Evolutionary conservation across 495 filamentous ascomycete species (phyloP).

Genomic region (Cudoniella acicularis): DNA sequence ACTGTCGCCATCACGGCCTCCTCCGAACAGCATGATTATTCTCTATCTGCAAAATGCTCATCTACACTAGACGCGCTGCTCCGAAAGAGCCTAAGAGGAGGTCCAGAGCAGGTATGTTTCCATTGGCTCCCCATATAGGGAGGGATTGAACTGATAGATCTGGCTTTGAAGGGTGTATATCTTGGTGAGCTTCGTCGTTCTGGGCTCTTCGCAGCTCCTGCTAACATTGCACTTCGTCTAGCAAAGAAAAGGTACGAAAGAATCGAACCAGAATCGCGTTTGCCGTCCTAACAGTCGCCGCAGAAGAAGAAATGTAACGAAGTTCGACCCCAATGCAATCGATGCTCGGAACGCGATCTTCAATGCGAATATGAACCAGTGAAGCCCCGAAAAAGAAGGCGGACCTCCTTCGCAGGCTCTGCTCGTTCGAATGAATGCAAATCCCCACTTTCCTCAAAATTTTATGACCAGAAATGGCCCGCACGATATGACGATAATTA

Average conservation of each 20-base stretch:
- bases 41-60: constrained; percentile 41
- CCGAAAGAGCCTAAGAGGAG: constrained; percentile 58
- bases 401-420: constrained; percentile 17
- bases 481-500: constrained; percentile 22
- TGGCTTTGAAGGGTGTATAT: constrained; percentile 45
- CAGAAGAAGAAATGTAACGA: constrained; percentile 68
- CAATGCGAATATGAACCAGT: constrained; percentile 54
- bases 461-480: constrained; percentile 17
- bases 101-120: constrained; percentile 55
- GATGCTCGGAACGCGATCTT: constrained; percentile 50
- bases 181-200: constrained; percentile 47
- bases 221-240: constrained; percentile 22
- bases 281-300: constrained; percentile 15
- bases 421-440: constrained; percentile 4
- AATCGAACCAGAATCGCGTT: no score
- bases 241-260: constrained; percentile 54
- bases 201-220: no score
- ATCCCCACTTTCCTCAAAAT: constrained; percentile 12
- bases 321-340: constrained; percentile 51
- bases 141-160: constrained; percentile 1
- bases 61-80: constrained; percentile 53
- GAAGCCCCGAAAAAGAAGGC: constrained; percentile 52
- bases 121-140: not conserved
- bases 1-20: not conserved
- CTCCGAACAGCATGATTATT: not conserved